A percentile compares a stretch with the other conserved stretches of the same genome.
These are phyloP conservation scores for Apophysomyces elegans DNA, from an alignment of 371 early-diverging fungal genomes.

Conservation along the genomic window DNA sequence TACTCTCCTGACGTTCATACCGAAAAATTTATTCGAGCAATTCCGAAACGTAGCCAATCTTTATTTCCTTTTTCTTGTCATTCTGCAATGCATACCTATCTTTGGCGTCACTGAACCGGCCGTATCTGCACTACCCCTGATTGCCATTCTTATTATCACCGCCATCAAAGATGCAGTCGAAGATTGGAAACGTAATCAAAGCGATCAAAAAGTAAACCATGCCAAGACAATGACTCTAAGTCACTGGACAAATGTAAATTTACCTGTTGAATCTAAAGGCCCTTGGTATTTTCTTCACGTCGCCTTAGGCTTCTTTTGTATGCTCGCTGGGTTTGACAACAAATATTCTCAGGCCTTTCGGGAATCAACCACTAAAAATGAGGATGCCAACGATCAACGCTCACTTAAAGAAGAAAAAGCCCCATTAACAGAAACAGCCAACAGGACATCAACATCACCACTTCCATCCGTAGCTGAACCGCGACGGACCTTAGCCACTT, in stretches of 20 bases:
- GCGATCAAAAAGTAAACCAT: slow-evolving; percentile 76
- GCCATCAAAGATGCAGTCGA: slow-evolving; percentile 95
- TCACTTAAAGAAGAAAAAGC: slow-evolving; percentile 21
- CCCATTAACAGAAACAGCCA: slow-evolving; percentile 18
- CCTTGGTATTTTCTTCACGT: slow-evolving; percentile 29
- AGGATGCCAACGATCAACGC: slow-evolving; percentile 8
- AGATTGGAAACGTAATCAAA: slow-evolving; percentile 89
- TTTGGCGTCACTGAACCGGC: slow-evolving; percentile 73
- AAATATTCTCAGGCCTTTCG: slow-evolving; percentile 24
- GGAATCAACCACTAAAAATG: not conserved
- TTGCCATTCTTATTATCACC: slow-evolving; percentile 80
- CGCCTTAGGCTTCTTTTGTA: slow-evolving; percentile 38
- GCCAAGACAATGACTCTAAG: slow-evolving; percentile 52
- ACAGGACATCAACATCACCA: not conserved
- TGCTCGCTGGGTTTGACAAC: slow-evolving; percentile 29
- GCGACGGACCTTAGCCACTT: slow-evolving; percentile 10
- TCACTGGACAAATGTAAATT: slow-evolving; percentile 62
- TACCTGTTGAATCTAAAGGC: slow-evolving; percentile 30
- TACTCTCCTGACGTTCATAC: slow-evolving; percentile 86
- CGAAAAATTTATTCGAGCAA: slow-evolving; percentile 92
- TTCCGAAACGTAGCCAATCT: slow-evolving; percentile 91
- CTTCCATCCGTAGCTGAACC: slow-evolving; percentile 14
- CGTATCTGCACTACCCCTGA: slow-evolving; percentile 86
- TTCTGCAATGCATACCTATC: slow-evolving; percentile 80
- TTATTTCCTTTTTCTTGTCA: slow-evolving; percentile 88